Conservation (phyloP, 345 rosid species). For the Murraya paniculata region DNA sequence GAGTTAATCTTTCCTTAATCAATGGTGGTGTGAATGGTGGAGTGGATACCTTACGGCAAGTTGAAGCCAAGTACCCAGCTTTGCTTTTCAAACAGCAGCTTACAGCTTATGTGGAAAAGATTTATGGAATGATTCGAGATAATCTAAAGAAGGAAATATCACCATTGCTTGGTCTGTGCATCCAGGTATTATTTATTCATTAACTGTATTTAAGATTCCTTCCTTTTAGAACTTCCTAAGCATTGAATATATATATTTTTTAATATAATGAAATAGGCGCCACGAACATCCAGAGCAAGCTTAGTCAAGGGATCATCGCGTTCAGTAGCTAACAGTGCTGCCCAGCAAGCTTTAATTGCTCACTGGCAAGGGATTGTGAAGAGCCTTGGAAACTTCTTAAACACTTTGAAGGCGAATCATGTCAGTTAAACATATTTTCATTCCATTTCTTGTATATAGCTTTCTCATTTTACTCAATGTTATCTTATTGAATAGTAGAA, state of each 20-base stretch:
- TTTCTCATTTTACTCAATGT: not conserved
- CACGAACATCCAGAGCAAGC: slow-evolving; percentile 96
- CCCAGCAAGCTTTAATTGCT: slow-evolving; percentile 86
- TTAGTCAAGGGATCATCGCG: slow-evolving; percentile 88
- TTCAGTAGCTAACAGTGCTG: slow-evolving; percentile 71
- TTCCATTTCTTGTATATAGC: not conserved
- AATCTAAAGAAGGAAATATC: slow-evolving; percentile 96
- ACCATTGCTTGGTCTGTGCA: slow-evolving; percentile 93
- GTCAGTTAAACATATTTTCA: slow-evolving; percentile 33
- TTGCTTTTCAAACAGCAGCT: slow-evolving; percentile 95
- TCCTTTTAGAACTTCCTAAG: not conserved
- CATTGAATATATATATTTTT: not conserved
- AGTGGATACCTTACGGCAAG: slow-evolving; percentile 70
- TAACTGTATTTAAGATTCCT: not conserved
- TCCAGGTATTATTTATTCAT: slow-evolving; percentile 58
- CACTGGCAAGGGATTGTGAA: slow-evolving; percentile 98
- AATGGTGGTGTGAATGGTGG: slow-evolving; percentile 61
- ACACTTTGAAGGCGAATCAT: slow-evolving; percentile 69
- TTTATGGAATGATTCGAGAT: slow-evolving; percentile 95
- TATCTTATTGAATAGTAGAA: not conserved
- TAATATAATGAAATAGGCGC: slow-evolving; percentile 56
- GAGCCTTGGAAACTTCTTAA: slow-evolving; percentile 86
- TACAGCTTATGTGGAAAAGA: slow-evolving; percentile 94
- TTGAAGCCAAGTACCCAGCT: slow-evolving; percentile 97
- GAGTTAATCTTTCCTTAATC: slow-evolving; percentile 69